Percentiles rank a stretch among this genome's conserved stretches.
Evolutionary conservation across 202 grass and related monocot species (phyloP).

Genomic region (Setaria italica): DNA sequence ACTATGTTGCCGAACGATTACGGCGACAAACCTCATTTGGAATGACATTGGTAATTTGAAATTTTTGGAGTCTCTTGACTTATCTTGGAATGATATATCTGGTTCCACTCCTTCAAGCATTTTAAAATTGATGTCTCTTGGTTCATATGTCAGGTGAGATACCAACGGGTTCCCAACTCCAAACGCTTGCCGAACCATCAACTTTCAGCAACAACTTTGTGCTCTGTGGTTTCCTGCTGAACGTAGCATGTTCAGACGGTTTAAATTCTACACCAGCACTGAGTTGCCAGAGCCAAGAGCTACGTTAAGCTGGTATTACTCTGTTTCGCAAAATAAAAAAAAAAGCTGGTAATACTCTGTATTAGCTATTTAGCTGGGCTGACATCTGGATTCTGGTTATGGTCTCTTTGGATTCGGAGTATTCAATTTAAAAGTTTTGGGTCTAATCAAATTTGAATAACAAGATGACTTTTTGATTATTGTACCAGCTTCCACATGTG

Average conservation of each 20-base stretch:
- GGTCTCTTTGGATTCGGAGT: neutral
- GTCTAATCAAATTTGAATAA: too few species aligned
- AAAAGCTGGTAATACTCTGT: too few species aligned
- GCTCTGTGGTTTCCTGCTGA: constrained; percentile 42
- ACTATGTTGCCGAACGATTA: too few species aligned
- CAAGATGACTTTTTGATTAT: too few species aligned
- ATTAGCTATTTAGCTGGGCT: neutral
- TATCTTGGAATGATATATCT: constrained; percentile 31
- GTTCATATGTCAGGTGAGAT: constrained; percentile 31
- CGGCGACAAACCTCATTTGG: too few species aligned
- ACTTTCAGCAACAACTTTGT: constrained; percentile 18
- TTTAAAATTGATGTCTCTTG: constrained; percentile 16
- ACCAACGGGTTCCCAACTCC: neutral
- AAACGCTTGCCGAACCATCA: constrained; percentile 25
- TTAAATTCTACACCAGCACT: neutral
- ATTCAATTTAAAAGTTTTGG: too few species aligned
- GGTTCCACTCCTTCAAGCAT: constrained; percentile 30
- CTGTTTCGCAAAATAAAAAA: neutral
- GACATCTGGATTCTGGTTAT: neutral
- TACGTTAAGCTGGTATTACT: neutral
- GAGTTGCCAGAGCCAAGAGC: neutral
- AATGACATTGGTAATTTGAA: too few species aligned
- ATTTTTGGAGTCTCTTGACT: too few species aligned
- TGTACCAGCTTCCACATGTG: too few species aligned
- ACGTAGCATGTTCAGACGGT: neutral